These are phyloP conservation scores for Mucor piriformis DNA, from an alignment of 371 early-diverging fungal species.

Conservation along the genomic window DNA sequence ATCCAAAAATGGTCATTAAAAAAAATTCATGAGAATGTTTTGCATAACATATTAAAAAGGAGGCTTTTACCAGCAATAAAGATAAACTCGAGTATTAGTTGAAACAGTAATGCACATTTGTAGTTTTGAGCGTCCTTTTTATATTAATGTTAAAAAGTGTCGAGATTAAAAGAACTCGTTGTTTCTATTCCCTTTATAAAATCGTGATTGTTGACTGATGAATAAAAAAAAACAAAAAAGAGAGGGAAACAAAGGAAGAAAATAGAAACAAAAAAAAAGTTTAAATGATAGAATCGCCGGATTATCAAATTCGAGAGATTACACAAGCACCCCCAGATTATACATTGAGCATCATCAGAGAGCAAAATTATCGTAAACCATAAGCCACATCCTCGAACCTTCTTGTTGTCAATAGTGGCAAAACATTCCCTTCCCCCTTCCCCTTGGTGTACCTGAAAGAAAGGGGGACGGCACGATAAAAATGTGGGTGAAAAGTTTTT, in stretches of 20 bases:
- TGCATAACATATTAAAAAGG: not conserved
- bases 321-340: not conserved
- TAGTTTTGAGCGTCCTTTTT: not conserved
- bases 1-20: not conserved
- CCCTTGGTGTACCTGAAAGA: not conserved
- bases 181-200: not conserved
- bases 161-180: not conserved
- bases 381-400: not conserved
- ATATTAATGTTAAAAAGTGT: not conserved
- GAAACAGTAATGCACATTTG: conserved; percentile 12
- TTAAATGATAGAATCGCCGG: not conserved
- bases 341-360: too few species aligned
- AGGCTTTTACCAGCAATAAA: conserved; percentile 24
- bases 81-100: conserved; percentile 23
- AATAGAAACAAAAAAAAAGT: not conserved
- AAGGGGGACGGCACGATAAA: not conserved
- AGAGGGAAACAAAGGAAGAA: not conserved
- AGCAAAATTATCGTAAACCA: too few species aligned
- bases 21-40: not conserved
- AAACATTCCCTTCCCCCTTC: not conserved
- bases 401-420: not conserved
- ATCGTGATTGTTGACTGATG: not conserved
- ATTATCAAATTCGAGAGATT: too few species aligned
- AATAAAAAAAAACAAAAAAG: not conserved
- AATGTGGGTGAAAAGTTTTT: too few species aligned